Conservation (phyloP, 2,329 filamentous ascomycete species). For the Diaporthe sp. region DNA sequence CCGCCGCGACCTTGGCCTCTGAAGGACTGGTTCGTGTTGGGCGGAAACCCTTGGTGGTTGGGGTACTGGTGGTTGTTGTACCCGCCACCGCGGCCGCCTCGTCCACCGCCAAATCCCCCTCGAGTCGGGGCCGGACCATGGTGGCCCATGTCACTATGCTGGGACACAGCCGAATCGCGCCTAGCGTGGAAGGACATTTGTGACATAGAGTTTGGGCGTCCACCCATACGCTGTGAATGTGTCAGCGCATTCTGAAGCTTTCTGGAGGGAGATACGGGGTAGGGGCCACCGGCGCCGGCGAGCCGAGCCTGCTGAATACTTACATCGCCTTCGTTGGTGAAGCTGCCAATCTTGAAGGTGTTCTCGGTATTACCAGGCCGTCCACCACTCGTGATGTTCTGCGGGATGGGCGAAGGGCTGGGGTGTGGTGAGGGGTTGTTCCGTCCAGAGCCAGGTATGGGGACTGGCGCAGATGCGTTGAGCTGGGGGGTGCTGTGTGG, state of each 20-base stretch:
- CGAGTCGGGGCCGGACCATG: constrained; percentile 72
- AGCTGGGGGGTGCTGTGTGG: constrained; percentile 77
- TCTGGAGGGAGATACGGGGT: constrained; percentile 42
- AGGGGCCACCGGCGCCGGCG: not conserved
- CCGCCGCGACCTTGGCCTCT: constrained; percentile 59
- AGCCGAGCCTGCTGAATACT: constrained; percentile 54
- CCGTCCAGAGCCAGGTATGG: constrained; percentile 77
- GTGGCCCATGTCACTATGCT: constrained; percentile 80
- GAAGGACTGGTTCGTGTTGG: constrained; percentile 53
- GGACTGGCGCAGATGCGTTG: constrained; percentile 68
- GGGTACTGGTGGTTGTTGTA: constrained; percentile 63
- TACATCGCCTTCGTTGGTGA: constrained; percentile 85
- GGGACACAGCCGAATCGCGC: constrained; percentile 87
- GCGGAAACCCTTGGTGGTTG: constrained; percentile 62
- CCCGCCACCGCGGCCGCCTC: constrained; percentile 62
- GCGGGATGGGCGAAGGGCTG: constrained; percentile 94
- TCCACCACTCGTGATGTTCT: constrained; percentile 86
- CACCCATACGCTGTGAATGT: constrained; percentile 73
- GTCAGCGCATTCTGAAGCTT: constrained; percentile 40
- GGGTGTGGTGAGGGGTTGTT: constrained; percentile 83
- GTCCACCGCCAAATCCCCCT: constrained; percentile 64
- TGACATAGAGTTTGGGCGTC: constrained; percentile 70
- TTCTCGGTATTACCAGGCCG: constrained; percentile 76
- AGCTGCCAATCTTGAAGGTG: constrained; percentile 80
- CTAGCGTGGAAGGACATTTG: constrained; percentile 73